Evolutionary conservation across 2,329 filamentous ascomycete species (phyloP).

Genomic region (Onygenales sp.): DNA sequence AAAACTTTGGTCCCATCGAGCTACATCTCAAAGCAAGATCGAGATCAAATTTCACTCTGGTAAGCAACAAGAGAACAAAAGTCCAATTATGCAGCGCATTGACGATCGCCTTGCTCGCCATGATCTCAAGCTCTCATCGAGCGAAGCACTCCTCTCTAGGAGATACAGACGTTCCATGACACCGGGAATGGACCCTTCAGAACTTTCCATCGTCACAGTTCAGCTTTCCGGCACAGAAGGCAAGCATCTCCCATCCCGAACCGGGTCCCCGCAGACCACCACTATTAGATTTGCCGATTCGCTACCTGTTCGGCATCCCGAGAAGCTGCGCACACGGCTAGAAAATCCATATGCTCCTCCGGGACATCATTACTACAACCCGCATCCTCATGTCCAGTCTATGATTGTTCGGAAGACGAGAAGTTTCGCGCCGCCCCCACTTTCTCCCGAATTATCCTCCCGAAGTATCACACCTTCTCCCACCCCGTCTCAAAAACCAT

Average conservation of each 20-base stretch:
- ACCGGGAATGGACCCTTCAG: background rate
- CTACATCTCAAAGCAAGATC: background rate
- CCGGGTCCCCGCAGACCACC: background rate
- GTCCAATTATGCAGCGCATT: background rate
- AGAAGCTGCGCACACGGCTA: background rate
- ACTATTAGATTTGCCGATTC: slow-evolving; percentile 2
- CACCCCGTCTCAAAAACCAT: background rate
- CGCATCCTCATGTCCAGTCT: background rate
- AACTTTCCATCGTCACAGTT: background rate
- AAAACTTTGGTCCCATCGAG: background rate
- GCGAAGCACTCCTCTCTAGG: background rate
- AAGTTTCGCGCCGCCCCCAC: background rate
- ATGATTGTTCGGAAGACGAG: background rate
- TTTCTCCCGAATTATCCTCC: background rate
- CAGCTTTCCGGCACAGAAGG: background rate
- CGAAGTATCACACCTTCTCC: background rate
- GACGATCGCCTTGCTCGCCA: slow-evolving; percentile 1
- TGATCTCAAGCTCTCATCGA: background rate
- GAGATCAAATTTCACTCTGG: slow-evolving; percentile 1
- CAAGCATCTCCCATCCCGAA: background rate
- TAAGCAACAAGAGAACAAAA: background rate
- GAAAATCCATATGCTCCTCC: background rate
- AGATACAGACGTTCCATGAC: background rate
- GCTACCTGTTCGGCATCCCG: background rate
- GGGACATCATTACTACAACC: background rate